These are phyloP conservation scores for Yarrowia sp. DNA, from an alignment of 805 yeast species.

Conservation along the genomic window DNA sequence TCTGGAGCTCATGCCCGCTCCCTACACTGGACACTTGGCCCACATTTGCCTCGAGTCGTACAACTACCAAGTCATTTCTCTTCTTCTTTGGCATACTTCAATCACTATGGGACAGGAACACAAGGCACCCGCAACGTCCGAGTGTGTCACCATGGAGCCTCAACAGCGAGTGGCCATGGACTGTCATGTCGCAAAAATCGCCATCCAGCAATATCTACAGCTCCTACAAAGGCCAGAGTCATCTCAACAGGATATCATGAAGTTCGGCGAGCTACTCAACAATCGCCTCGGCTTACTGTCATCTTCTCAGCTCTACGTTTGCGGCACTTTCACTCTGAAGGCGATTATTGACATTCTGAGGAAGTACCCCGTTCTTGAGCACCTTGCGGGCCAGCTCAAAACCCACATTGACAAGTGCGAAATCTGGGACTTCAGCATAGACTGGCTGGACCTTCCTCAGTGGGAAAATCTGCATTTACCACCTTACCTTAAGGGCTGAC, in stretches of 20 bases:
- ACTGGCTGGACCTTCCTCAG: conserved; percentile 17
- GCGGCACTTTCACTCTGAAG: conserved; percentile 1
- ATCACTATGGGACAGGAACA: conserved; percentile 5
- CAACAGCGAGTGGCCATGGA: conserved; percentile 16
- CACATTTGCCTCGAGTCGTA: conserved; percentile 15
- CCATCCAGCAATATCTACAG: conserved; percentile 16
- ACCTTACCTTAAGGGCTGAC: background rate
- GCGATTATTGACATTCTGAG: background rate
- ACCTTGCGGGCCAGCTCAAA: background rate
- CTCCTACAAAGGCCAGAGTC: background rate
- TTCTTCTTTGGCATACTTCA: background rate
- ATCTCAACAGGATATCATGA: conserved; percentile 6
- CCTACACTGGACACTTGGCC: background rate
- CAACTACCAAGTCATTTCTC: conserved; percentile 16
- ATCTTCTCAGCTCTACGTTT: background rate
- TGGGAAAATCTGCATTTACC: conserved; percentile 13
- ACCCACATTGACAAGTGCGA: conserved; percentile 17
- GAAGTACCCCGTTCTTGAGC: conserved; percentile 3
- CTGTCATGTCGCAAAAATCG: conserved; percentile 10
- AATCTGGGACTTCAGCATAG: conserved; percentile 14
- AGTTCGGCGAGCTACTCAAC: conserved; percentile 20
- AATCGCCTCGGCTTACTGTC: conserved; percentile 6
- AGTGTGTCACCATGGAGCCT: conserved; percentile 11
- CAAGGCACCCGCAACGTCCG: background rate
- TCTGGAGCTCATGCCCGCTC: conserved; percentile 9